Evolutionary conservation across 2,329 filamentous ascomycete species (phyloP).

Genomic region (Fusarium nelsonii): DNA sequence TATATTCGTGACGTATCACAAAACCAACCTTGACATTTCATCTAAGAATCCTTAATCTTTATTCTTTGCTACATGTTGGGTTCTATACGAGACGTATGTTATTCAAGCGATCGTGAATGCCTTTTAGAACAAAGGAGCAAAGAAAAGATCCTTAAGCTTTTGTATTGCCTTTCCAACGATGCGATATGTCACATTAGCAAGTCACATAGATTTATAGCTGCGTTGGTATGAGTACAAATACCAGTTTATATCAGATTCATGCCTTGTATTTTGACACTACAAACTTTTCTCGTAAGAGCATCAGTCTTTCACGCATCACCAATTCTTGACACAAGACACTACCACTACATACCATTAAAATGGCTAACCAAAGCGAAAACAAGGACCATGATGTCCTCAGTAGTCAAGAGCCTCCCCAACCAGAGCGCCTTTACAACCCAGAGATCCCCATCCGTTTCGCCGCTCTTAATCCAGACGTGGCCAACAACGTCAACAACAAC

Average conservation of each 20-base stretch:
- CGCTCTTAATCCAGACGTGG: not conserved
- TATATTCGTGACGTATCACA: no score
- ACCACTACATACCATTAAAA: not conserved
- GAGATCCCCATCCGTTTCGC: not conserved
- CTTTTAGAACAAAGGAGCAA: not conserved
- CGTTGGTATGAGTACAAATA: not conserved
- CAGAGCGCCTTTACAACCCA: slow-evolving; percentile 1
- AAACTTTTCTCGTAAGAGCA: not conserved
- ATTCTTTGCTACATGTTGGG: no score
- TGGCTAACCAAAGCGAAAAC: not conserved
- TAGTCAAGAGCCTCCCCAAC: not conserved
- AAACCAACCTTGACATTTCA: no score
- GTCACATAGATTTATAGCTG: not conserved
- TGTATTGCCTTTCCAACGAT: not conserved
- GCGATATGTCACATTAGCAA: not conserved
- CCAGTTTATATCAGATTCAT: not conserved
- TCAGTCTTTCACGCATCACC: not conserved
- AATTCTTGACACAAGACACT: not conserved
- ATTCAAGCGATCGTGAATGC: no score
- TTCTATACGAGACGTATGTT: no score
- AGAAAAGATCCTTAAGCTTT: no score
- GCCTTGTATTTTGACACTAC: no score
- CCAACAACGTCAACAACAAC: not conserved
- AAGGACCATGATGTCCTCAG: not conserved
- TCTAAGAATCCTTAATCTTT: no score